Conservation (phyloP, 2,329 filamentous ascomycete genomes). For the Nemania sp. region DNA sequence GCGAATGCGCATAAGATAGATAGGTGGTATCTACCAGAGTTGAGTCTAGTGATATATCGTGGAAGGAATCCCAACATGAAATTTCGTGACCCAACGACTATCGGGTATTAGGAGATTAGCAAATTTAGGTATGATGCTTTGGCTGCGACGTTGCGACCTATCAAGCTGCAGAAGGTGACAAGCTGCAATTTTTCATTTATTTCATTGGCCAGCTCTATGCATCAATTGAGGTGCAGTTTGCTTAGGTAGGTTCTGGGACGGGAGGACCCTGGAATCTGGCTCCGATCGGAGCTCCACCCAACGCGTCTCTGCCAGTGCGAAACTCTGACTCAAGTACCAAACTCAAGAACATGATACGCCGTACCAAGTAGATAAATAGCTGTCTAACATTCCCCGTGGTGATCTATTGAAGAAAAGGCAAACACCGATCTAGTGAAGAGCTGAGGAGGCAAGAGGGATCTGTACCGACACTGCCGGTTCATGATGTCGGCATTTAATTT, state of each 20-base stretch:
- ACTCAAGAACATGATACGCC: too few relatives aligned
- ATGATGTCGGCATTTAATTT: constrained; percentile 70
- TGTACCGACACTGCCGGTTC: background rate
- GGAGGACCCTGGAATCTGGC: too few relatives aligned
- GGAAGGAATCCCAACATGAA: too few relatives aligned
- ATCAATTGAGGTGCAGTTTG: constrained; percentile 37
- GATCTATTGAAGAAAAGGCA: background rate
- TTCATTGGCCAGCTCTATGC: constrained; percentile 23
- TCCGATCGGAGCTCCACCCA: constrained; percentile 34
- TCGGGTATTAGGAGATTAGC: too few relatives aligned
- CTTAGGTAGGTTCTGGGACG: too few relatives aligned
- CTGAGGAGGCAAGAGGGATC: background rate
- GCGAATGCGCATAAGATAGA: background rate
- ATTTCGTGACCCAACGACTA: too few relatives aligned
- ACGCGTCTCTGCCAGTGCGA: background rate
- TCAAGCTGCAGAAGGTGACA: too few relatives aligned
- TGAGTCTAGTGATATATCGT: too few relatives aligned
- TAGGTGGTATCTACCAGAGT: too few relatives aligned
- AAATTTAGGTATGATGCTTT: too few relatives aligned
- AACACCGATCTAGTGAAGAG: background rate
- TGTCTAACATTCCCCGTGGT: background rate
- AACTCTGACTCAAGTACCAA: constrained; percentile 19
- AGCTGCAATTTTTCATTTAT: too few relatives aligned
- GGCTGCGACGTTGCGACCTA: constrained; percentile 5
- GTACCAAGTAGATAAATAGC: background rate